Conservation (phyloP, 805 yeast species). For the Barnettozyma pratensis region DNA sequence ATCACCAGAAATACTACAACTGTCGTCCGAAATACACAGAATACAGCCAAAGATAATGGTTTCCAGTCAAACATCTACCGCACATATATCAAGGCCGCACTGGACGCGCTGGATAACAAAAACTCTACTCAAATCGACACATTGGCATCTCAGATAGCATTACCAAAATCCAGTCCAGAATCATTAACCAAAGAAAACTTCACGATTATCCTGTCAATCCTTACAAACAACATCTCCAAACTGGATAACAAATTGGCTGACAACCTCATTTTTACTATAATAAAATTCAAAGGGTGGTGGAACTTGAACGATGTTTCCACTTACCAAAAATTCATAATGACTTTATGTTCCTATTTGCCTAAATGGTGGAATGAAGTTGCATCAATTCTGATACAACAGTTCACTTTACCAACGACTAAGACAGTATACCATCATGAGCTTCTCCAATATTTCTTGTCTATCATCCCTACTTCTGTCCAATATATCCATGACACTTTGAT, state of each 20-base stretch:
- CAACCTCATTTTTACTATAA: constrained; percentile 53
- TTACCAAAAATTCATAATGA: constrained; percentile 68
- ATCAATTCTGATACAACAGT: constrained; percentile 57
- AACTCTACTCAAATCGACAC: constrained; percentile 54
- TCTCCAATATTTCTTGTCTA: constrained; percentile 55
- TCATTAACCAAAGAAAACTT: constrained; percentile 50
- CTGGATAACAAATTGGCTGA: constrained; percentile 46
- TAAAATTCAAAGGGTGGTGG: constrained; percentile 61
- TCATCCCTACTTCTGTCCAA: constrained; percentile 78
- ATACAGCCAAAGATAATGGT: neutral
- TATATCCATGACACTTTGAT: constrained; percentile 54
- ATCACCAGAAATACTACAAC: neutral
- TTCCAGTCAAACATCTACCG: constrained; percentile 33
- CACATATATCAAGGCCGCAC: constrained; percentile 56
- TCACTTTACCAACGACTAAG: constrained; percentile 31
- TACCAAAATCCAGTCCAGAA: constrained; percentile 49
- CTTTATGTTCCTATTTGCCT: constrained; percentile 80
- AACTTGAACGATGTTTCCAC: constrained; percentile 40
- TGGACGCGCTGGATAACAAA: constrained; percentile 60
- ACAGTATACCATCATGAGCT: constrained; percentile 58
- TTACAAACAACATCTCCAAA: constrained; percentile 61
- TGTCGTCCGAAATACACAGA: neutral
- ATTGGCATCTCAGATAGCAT: constrained; percentile 52
- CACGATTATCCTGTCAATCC: constrained; percentile 46
- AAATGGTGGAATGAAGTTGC: constrained; percentile 89